phyloP scores from a whole-genome alignment of 768 basidiomycete species.

The Hericium coralloides region DNA sequence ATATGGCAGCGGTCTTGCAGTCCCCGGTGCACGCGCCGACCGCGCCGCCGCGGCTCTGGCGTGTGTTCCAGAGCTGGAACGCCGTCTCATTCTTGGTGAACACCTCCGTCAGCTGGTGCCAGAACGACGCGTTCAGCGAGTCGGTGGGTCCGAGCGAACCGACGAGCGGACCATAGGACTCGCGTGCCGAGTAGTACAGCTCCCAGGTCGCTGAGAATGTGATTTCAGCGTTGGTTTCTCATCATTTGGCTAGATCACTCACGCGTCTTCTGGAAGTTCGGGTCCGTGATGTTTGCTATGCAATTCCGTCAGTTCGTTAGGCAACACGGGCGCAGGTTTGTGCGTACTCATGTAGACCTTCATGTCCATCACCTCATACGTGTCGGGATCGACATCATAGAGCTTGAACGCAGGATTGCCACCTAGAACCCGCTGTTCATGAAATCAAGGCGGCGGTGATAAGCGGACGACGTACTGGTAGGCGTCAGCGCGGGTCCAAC shows the following conservation, averaged over 20 bases:
- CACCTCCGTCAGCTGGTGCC: neutral
- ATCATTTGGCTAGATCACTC: slow-evolving; percentile 5
- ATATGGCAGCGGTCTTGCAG: neutral
- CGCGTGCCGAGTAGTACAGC: slow-evolving; percentile 2
- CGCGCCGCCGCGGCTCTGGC: neutral
- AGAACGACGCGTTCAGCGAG: slow-evolving; percentile 2
- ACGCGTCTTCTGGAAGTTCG: slow-evolving; percentile 40
- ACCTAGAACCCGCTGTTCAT: slow-evolving; percentile 23
- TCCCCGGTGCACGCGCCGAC: slow-evolving; percentile 1
- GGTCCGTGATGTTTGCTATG: slow-evolving; percentile 30
- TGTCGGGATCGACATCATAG: slow-evolving; percentile 59
- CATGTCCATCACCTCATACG: slow-evolving; percentile 56
- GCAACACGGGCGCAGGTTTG: neutral
- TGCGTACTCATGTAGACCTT: slow-evolving; percentile 39
- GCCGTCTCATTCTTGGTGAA: slow-evolving; percentile 1
- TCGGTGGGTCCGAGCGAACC: neutral
- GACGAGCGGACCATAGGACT: slow-evolving; percentile 2
- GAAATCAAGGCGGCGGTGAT: neutral
- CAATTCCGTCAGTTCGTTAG: neutral
- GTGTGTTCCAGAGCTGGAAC: neutral
- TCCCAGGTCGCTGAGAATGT: neutral
- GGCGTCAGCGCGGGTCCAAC: slow-evolving; percentile 53
- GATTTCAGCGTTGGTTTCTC: neutral
- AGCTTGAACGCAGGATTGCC: slow-evolving; percentile 49
- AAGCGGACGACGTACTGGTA: slow-evolving; percentile 29